These are phyloP conservation scores for Penicillium pulvis DNA, from an alignment of 495 filamentous ascomycete species.

Conservation along the genomic window DNA sequence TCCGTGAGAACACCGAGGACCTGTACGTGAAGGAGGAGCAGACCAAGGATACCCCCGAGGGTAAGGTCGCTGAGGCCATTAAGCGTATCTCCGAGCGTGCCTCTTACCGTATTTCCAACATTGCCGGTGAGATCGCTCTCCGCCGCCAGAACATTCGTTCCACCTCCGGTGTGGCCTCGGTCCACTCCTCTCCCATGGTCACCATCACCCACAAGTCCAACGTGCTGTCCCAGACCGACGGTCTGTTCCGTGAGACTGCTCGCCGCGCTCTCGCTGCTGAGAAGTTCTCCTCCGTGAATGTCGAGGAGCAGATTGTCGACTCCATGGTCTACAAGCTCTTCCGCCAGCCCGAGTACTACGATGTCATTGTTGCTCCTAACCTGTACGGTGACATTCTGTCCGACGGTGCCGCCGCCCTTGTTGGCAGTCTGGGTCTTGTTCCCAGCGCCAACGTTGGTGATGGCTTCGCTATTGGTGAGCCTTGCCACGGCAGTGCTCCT, in stretches of 20 bases:
- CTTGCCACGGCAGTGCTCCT: conserved; percentile 93
- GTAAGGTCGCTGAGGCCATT: conserved; percentile 93
- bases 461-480: conserved; percentile 94
- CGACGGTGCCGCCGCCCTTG: conserved; percentile 92
- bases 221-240: conserved; percentile 94
- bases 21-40: conserved; percentile 97
- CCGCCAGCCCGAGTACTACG: conserved; percentile 89
- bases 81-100: conserved; percentile 92
- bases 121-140: conserved; percentile 92
- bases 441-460: conserved; percentile 97
- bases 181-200: conserved; percentile 72
- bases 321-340: conserved; percentile 99
- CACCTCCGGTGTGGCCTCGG: conserved; percentile 43
- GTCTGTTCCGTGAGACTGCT: conserved; percentile 85
- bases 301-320: conserved; percentile 99
- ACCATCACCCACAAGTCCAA: conserved; percentile 99
- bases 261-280: conserved; percentile 65
- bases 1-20: conserved; percentile 98
- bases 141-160: conserved; percentile 78
- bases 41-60: conserved; percentile 68
- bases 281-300: conserved; percentile 60
- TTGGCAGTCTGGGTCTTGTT: conserved; percentile 91
- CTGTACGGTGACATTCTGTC: conserved; percentile 97
- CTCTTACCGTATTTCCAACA: conserved; percentile 79
- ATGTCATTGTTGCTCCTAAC: conserved; percentile 97